Evolutionary conservation across 2,329 filamentous ascomycete species (phyloP).

Genomic region (Coniella vitis): DNA sequence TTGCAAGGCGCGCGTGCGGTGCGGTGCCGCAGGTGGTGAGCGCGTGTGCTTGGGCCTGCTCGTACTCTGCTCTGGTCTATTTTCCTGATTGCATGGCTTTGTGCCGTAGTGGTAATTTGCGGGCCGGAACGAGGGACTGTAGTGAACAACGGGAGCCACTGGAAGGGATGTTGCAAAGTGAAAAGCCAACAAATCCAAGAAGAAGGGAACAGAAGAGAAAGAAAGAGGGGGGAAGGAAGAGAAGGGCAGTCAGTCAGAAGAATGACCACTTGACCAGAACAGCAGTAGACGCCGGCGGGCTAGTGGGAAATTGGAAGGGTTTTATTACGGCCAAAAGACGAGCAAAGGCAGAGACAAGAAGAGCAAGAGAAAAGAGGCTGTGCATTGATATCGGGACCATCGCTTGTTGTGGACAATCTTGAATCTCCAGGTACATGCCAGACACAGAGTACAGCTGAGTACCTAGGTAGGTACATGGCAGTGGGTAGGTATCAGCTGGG

Average conservation of each 20-base stretch:
- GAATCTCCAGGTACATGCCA: too few relatives aligned
- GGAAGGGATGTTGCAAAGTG: too few relatives aligned
- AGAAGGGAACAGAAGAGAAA: background rate
- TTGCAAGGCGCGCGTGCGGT: background rate
- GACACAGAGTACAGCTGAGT: background rate
- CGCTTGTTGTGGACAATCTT: too few relatives aligned
- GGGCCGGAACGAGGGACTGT: background rate
- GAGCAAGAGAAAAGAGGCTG: background rate
- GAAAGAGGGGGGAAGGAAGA: background rate
- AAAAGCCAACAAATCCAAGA: background rate
- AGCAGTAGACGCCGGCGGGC: background rate
- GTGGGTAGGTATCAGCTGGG: too few relatives aligned
- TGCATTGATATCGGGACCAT: background rate
- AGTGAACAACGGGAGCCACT: background rate
- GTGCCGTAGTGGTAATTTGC: background rate
- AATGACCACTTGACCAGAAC: background rate
- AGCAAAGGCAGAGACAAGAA: background rate
- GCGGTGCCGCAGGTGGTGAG: constrained; percentile 2
- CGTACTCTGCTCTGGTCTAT: background rate
- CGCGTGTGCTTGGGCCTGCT: background rate
- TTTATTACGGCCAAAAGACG: background rate
- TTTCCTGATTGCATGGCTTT: background rate
- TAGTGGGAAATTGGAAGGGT: background rate
- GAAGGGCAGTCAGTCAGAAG: background rate
- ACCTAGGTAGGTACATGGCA: too few relatives aligned